Evolutionary conservation across 371 early-diverging fungal species (phyloP), one percentile per base, ranked within the genome.

Genomic region (Syncephalis fuscata): DNA sequence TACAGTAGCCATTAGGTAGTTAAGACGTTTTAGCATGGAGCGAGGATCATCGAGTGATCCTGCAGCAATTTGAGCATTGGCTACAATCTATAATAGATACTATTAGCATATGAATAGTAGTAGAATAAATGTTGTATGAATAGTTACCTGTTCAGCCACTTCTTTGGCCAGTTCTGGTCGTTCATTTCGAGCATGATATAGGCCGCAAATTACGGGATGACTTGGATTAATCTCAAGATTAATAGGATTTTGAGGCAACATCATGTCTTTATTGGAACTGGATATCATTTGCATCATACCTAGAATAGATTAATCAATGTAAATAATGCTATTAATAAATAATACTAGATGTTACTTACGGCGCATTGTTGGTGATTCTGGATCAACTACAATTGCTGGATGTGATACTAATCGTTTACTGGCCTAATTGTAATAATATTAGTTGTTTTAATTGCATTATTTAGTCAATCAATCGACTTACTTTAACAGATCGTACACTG

Each of bases 141-240:
- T 32, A 32, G 7, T 32, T 32, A 65, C 61, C 73, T 32, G 78
- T 53, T 73, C 74, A 0, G 71, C 68, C 15, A 81, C 63, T 60
- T 74, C 65, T 52, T 70, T 74, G 46, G 81, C 80, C 26, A 82
- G 65, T 21, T 60, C 74, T 26, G 80, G 76, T 54, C 82, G 54
- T 23, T 61, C 54, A 43, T 63, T 55, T 56, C 74, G 76, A 39
- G 82, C 64, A 16, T 63, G 53, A 56, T 66, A 73, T 42, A 87
- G 61, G 26, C 78, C 76, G 43, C 63, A 62, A 66, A 88, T 80
- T 41, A 88, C 69, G 2, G 83, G 72, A 54, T 86, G 81, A 48
- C 75, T 68, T 41, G 87, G 77, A 56, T 92, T 93, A 62, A 95
- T 83, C 63, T 93, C 92, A 15, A 95, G 64, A 23, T 60, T 73